Conservation (phyloP, 352 stramenopile genomes). For the Pythium sp. region DNA sequence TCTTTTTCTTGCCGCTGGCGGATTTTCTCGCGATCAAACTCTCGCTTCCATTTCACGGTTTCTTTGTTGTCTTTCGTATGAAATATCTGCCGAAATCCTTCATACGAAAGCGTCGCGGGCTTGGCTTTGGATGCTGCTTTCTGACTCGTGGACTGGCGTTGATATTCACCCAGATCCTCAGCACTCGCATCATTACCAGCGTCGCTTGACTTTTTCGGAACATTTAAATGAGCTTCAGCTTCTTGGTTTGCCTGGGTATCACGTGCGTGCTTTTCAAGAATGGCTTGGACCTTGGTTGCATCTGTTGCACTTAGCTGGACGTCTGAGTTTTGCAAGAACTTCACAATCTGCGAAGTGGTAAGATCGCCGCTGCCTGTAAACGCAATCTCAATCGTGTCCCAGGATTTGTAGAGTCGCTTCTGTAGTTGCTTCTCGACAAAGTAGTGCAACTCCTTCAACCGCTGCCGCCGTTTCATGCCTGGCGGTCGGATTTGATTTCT, state of each 20-base stretch:
- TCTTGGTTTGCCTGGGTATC: background rate
- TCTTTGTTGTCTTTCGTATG: conserved; percentile 49
- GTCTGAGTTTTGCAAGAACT: conserved; percentile 68
- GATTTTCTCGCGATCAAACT: conserved; percentile 68
- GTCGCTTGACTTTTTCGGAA: background rate
- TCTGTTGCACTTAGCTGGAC: conserved; percentile 58
- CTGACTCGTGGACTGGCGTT: background rate
- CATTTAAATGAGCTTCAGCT: background rate
- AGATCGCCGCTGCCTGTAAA: conserved; percentile 67
- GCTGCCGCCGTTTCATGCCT: conserved; percentile 45
- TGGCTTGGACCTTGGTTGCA: conserved; percentile 50
- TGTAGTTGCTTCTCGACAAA: conserved; percentile 68
- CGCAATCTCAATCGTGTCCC: conserved; percentile 72
- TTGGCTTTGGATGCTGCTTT: conserved; percentile 12
- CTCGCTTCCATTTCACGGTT: conserved; percentile 50
- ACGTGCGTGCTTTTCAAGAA: conserved; percentile 48
- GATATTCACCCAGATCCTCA: background rate
- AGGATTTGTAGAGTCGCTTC: conserved; percentile 63
- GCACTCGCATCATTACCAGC: background rate
- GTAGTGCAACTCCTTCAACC: conserved; percentile 57
- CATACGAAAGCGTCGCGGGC: conserved; percentile 46
- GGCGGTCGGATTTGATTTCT: conserved; percentile 18
- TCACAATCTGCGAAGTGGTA: conserved; percentile 58
- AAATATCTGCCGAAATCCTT: conserved; percentile 64
- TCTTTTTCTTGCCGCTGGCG: conserved; percentile 59